Evolutionary conservation across 495 filamentous ascomycete genomes (phyloP).

Genomic region (Annulohypoxylon maeteangense): DNA sequence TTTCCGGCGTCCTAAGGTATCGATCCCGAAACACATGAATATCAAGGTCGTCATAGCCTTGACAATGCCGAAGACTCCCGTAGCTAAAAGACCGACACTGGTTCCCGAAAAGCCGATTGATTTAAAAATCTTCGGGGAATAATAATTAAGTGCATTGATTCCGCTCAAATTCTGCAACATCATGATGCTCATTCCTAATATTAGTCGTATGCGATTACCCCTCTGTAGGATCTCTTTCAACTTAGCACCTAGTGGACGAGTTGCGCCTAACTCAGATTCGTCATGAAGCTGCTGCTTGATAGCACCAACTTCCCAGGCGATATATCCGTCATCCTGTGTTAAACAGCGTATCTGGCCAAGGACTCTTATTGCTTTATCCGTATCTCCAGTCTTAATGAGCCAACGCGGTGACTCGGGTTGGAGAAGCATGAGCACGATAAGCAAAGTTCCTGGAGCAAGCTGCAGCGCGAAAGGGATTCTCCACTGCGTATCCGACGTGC

Average conservation of each 20-base stretch:
- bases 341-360: background rate
- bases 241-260: background rate
- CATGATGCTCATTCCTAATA: background rate
- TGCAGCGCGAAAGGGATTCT: background rate
- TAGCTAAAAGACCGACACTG: conserved; percentile 1
- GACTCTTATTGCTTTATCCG: background rate
- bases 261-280: background rate
- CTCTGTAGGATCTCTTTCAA: background rate
- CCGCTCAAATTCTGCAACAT: background rate
- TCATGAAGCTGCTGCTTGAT: background rate
- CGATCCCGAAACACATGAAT: conserved; percentile 7
- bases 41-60: background rate
- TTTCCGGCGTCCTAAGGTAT: background rate
- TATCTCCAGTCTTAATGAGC: conserved; percentile 1
- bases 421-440: background rate
- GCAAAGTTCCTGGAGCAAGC: background rate
- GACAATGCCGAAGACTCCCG: conserved; percentile 4
- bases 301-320: background rate
- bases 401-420: background rate
- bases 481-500: background rate
- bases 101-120: background rate
- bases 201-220: background rate
- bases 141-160: conserved; percentile 1
- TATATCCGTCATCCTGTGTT: background rate
- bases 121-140: background rate